Conservation (phyloP, 179 eudicot species). For the Carnegiea gigantea region DNA sequence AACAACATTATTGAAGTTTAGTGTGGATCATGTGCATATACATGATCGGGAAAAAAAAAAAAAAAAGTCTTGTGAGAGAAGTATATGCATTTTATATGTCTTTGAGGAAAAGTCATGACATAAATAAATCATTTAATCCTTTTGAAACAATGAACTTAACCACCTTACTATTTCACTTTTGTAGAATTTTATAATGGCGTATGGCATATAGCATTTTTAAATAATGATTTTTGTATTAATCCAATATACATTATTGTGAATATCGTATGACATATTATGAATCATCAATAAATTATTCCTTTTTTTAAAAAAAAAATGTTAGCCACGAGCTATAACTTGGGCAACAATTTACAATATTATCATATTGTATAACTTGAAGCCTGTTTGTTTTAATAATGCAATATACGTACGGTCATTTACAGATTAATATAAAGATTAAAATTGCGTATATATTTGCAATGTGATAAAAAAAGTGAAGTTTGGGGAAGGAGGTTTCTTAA, state of each 20-base stretch:
- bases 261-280: neutral
- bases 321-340: neutral
- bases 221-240: no score
- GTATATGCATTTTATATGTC: neutral
- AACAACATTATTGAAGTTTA: neutral
- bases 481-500: neutral
- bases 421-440: neutral
- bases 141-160: conserved; percentile 1
- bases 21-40: neutral
- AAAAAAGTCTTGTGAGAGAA: neutral
- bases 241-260: neutral
- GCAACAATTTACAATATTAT: neutral
- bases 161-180: neutral
- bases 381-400: no score
- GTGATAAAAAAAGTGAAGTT: neutral
- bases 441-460: neutral
- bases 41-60: neutral
- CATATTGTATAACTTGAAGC: no score
- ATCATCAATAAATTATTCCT: no score
- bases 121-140: neutral
- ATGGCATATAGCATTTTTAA: no score
- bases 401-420: neutral
- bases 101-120: neutral
- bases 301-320: neutral
- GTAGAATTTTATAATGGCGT: neutral